Evolutionary conservation across 208 protist genomes (phyloP).

Genomic region (Acanthamoeba royreba): DNA sequence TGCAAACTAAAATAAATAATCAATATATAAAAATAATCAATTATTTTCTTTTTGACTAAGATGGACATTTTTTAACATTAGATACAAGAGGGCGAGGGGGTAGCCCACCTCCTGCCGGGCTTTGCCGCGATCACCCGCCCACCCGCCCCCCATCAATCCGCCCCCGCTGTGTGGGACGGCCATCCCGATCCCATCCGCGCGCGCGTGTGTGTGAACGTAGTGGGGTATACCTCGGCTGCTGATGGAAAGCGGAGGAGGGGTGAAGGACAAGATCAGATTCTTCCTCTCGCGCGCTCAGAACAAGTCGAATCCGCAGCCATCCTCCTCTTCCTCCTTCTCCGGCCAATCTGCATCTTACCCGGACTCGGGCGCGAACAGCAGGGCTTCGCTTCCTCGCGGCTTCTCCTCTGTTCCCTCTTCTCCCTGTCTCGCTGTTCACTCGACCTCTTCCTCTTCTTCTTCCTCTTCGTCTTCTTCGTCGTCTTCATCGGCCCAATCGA

Average conservation of each 20-base stretch:
- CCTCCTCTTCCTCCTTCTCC: neutral
- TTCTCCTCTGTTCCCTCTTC: neutral
- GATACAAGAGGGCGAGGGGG: too few relatives aligned
- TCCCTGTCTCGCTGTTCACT: neutral
- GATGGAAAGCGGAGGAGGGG: slow-evolving; percentile 17
- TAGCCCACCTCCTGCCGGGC: too few relatives aligned
- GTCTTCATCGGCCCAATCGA: too few relatives aligned
- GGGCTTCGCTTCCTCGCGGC: neutral
- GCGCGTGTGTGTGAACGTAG: neutral
- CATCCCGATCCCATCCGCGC: too few relatives aligned
- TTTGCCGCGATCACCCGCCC: too few relatives aligned
- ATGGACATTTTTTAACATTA: neutral
- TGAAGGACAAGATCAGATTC: slow-evolving; percentile 18
- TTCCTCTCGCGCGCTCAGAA: neutral
- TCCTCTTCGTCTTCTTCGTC: neutral
- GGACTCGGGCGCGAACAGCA: neutral
- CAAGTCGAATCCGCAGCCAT: neutral
- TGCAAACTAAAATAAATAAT: neutral
- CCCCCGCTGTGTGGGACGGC: neutral
- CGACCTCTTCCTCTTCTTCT: neutral
- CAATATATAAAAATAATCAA: neutral
- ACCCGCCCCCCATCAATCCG: too few relatives aligned
- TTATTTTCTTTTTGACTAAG: neutral
- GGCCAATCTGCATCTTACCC: neutral
- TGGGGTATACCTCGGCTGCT: neutral